Percentiles rank a stretch among this genome's conserved stretches.
Evolutionary conservation across 805 yeast genomes (phyloP).

Genomic region (Myxozyma udenii): DNA sequence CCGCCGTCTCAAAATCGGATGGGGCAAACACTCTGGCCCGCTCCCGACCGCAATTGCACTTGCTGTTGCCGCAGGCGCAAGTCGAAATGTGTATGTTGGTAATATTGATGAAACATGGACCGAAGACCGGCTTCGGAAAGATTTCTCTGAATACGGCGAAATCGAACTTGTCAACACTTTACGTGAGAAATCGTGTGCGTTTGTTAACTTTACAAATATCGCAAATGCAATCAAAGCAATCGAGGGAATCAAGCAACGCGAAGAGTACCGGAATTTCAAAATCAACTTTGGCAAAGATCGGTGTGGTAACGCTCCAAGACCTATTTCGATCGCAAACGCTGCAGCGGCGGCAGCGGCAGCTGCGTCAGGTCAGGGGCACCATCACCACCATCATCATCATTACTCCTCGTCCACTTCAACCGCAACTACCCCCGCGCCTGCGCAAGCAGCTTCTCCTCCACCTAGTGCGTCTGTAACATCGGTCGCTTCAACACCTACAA

Average conservation of each 20-base stretch:
- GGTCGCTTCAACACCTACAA: too few species aligned
- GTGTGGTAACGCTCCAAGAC: constrained; percentile 88
- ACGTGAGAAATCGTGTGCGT: constrained; percentile 81
- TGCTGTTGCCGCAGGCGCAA: constrained; percentile 91
- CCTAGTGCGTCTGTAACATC: too few species aligned
- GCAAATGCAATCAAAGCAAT: constrained; percentile 89
- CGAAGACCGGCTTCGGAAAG: constrained; percentile 60
- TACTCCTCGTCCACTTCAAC: neutral
- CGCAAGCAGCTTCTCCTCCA: too few species aligned
- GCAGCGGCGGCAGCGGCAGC: neutral
- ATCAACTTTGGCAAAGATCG: constrained; percentile 92
- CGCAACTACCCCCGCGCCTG: neutral
- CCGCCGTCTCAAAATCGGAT: constrained; percentile 85
- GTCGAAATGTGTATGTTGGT: constrained; percentile 89
- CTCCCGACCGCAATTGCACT: constrained; percentile 78
- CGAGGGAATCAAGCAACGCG: constrained; percentile 79
- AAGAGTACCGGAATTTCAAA: constrained; percentile 60
- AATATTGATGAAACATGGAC: constrained; percentile 48
- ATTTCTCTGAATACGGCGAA: constrained; percentile 82
- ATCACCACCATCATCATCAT: neutral
- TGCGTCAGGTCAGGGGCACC: too few species aligned
- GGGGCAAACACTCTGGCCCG: constrained; percentile 98
- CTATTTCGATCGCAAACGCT: neutral
- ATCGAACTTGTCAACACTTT: constrained; percentile 91
- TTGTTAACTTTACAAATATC: constrained; percentile 86